These are phyloP conservation scores for Venustampulla echinocandica DNA, from an alignment of 495 filamentous ascomycete genomes.

Conservation along the genomic window DNA sequence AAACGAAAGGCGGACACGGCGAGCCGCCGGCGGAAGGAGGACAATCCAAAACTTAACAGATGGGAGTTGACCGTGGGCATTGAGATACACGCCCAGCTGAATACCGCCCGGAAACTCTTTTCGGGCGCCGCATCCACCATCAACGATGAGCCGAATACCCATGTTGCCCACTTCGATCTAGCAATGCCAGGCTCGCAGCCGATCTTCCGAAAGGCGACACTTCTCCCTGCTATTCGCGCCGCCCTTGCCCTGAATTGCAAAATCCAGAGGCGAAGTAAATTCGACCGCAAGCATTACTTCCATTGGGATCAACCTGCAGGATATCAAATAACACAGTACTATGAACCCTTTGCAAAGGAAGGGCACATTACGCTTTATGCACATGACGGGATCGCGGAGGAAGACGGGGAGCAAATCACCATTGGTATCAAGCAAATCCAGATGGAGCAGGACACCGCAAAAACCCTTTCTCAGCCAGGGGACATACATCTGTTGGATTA, in stretches of 20 bases:
- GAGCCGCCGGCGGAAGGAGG: slow-evolving; percentile 31
- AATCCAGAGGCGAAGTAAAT: slow-evolving; percentile 65
- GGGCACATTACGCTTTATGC: slow-evolving; percentile 61
- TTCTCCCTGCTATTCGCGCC: slow-evolving; percentile 83
- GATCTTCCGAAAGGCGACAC: slow-evolving; percentile 69
- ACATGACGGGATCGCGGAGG: slow-evolving; percentile 70
- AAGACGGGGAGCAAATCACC: slow-evolving; percentile 54
- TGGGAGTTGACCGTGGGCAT: slow-evolving; percentile 95
- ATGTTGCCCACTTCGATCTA: slow-evolving; percentile 81
- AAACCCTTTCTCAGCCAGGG: slow-evolving; percentile 70
- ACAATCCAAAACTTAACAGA: slow-evolving; percentile 44
- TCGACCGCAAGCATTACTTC: slow-evolving; percentile 98
- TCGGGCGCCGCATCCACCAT: slow-evolving; percentile 64
- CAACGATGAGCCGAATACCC: slow-evolving; percentile 66
- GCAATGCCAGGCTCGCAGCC: slow-evolving; percentile 87
- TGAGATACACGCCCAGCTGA: slow-evolving; percentile 94
- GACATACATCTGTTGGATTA: slow-evolving; percentile 78
- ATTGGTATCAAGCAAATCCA: slow-evolving; percentile 89
- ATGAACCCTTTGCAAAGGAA: slow-evolving; percentile 72
- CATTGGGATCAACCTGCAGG: slow-evolving; percentile 95
- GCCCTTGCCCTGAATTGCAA: slow-evolving; percentile 76
- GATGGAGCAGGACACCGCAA: slow-evolving; percentile 96
- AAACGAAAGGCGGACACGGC: slow-evolving; percentile 27
- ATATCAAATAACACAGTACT: slow-evolving; percentile 98
- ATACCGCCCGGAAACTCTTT: slow-evolving; percentile 79